phyloP scores from a whole-genome alignment of 495 filamentous ascomycete species.

The Hypoxylon fuscum region DNA sequence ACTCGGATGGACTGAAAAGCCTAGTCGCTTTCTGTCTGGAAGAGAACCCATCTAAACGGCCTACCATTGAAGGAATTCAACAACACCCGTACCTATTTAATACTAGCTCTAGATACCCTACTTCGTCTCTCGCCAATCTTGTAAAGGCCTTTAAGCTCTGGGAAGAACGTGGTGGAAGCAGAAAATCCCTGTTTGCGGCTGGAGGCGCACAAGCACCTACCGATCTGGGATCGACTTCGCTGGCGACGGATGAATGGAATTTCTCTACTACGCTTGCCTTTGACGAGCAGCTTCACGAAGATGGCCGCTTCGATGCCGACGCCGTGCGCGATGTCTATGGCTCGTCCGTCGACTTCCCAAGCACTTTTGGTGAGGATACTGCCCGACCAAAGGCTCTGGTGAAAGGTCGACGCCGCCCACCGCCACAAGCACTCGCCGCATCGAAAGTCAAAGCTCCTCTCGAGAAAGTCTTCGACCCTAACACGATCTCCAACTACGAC shows the following conservation, averaged over 20 bases:
- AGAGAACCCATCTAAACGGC: constrained; percentile 75
- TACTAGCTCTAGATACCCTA: constrained; percentile 74
- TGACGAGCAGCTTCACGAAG: constrained; percentile 65
- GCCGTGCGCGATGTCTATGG: constrained; percentile 63
- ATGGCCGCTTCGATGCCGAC: constrained; percentile 42
- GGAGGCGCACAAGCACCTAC: constrained; percentile 73
- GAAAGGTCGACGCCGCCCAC: constrained; percentile 57
- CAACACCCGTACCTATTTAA: constrained; percentile 69
- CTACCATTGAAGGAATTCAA: constrained; percentile 73
- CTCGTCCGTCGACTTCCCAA: constrained; percentile 53
- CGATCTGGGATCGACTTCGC: constrained; percentile 49
- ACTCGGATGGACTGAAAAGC: constrained; percentile 76
- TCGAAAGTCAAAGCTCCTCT: constrained; percentile 56
- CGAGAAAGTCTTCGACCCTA: constrained; percentile 66
- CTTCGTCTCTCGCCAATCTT: constrained; percentile 71
- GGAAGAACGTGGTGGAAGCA: constrained; percentile 83
- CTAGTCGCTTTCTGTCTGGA: constrained; percentile 84
- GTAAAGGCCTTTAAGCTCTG: constrained; percentile 85
- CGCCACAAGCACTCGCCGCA: constrained; percentile 57
- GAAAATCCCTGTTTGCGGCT: constrained; percentile 81
- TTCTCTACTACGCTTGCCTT: constrained; percentile 90
- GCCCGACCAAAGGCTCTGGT: constrained; percentile 48
- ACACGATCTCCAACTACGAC: constrained; percentile 65
- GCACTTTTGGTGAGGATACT: constrained; percentile 54
- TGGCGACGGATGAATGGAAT: constrained; percentile 81